Evolutionary conservation across 805 yeast genomes (phyloP).

Genomic region (Kluyveromyces dobzhanskii): DNA sequence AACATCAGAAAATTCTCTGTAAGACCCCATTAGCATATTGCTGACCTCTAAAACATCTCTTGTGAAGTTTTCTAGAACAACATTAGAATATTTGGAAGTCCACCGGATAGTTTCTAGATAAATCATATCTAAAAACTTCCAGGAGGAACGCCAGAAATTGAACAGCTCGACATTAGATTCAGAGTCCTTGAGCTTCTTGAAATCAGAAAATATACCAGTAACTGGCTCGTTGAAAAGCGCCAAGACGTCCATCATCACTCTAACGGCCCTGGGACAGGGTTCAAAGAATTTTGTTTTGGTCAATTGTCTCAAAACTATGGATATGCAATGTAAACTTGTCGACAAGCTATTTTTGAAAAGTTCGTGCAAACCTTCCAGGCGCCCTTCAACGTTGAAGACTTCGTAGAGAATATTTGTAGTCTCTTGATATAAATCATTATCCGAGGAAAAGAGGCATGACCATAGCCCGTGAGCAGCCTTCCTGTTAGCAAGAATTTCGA

Average conservation of each 20-base stretch:
- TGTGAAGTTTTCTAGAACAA: constrained; percentile 67
- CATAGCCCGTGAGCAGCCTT: constrained; percentile 55
- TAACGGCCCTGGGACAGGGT: constrained; percentile 67
- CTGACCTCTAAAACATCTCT: constrained; percentile 80
- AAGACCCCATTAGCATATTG: constrained; percentile 57
- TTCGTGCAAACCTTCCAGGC: constrained; percentile 64
- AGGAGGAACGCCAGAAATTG: constrained; percentile 57
- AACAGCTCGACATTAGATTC: constrained; percentile 25
- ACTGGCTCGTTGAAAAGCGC: constrained; percentile 58
- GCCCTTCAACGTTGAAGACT: constrained; percentile 69
- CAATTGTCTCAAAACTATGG: constrained; percentile 37
- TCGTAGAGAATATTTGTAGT: constrained; percentile 68
- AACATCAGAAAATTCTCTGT: constrained; percentile 38
- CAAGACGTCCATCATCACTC: constrained; percentile 66
- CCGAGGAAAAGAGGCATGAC: constrained; percentile 64
- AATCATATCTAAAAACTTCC: constrained; percentile 66
- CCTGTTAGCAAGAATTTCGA: constrained; percentile 33
- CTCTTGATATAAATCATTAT: constrained; percentile 49
- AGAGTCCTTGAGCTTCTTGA: constrained; percentile 16
- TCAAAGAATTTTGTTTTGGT: constrained; percentile 46
- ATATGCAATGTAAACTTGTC: constrained; percentile 42
- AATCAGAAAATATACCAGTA: constrained; percentile 42
- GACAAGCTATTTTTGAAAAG: constrained; percentile 39
- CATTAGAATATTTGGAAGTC: constrained; percentile 56
- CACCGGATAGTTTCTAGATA: constrained; percentile 62